Evolutionary conservation across 2,329 filamentous ascomycete species (phyloP).

Genomic region (Magnaporthiopsis rhizophila): DNA sequence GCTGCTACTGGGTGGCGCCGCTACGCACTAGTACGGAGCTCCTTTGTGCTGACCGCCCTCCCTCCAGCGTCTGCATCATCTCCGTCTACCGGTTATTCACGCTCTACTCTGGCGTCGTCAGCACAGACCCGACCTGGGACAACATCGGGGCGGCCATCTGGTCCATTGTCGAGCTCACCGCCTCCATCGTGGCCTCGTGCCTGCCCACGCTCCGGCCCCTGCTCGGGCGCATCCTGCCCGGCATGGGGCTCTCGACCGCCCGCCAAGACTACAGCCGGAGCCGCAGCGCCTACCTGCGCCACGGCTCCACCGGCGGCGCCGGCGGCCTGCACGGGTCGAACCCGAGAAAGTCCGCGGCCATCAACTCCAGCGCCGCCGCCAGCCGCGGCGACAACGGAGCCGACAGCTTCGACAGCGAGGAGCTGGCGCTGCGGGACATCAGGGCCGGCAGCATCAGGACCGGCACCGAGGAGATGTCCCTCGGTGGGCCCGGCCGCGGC

Average conservation of each 20-base stretch:
- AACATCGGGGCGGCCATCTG: constrained; percentile 28
- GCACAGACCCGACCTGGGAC: constrained; percentile 27
- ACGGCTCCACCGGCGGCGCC: background rate
- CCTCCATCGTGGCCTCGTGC: constrained; percentile 27
- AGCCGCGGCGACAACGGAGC: too few species aligned
- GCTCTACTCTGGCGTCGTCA: constrained; percentile 23
- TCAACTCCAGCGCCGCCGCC: too few species aligned
- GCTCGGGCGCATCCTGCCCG: constrained; percentile 9
- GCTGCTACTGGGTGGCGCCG: too few species aligned
- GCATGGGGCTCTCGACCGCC: constrained; percentile 7
- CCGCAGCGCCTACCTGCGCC: background rate
- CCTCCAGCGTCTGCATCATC: constrained; percentile 24
- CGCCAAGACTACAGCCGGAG: constrained; percentile 11
- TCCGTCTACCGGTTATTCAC: constrained; percentile 26
- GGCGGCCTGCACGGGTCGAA: background rate
- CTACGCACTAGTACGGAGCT: too few species aligned
- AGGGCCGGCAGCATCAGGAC: constrained; percentile 13
- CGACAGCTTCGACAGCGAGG: too few species aligned
- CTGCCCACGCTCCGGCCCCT: constrained; percentile 27
- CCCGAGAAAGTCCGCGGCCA: background rate
- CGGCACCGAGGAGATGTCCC: constrained; percentile 15
- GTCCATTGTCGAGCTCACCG: constrained; percentile 27
- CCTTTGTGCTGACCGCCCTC: constrained; percentile 8
- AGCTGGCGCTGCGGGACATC: too few species aligned
- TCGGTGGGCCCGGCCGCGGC: too few species aligned